Evolutionary conservation across 805 yeast genomes (phyloP).

Genomic region (Wickerhamomyces chambardii): DNA sequence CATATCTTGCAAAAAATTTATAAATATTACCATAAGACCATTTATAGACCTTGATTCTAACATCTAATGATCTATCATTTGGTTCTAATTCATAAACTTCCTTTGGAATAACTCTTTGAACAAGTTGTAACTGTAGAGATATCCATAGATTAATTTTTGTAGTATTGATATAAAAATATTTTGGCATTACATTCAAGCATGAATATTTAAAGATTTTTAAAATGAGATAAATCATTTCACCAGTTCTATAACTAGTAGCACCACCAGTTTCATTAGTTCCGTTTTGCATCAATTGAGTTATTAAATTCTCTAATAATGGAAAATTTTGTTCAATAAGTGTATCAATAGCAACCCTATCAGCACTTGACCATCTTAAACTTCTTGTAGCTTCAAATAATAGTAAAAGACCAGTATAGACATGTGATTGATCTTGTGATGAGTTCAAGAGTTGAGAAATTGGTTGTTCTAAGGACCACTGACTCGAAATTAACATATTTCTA

Average conservation of each 20-base stretch:
- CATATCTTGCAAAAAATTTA: conserved; percentile 59
- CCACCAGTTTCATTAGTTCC: too few relatives aligned
- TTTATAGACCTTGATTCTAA: conserved; percentile 66
- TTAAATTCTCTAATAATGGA: conserved; percentile 48
- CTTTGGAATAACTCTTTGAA: conserved; percentile 45
- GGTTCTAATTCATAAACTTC: conserved; percentile 39
- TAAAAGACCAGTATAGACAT: conserved; percentile 44
- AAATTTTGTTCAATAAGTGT: conserved; percentile 36
- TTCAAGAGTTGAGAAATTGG: conserved; percentile 25
- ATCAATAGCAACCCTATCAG: conserved; percentile 40
- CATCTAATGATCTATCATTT: conserved; percentile 35
- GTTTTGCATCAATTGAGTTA: conserved; percentile 28
- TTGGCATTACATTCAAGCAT: conserved; percentile 51
- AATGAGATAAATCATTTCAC: conserved; percentile 47
- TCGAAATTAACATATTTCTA: conserved; percentile 40
- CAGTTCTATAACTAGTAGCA: conserved; percentile 23
- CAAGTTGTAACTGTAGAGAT: conserved; percentile 51
- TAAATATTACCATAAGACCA: conserved; percentile 82
- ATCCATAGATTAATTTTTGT: conserved; percentile 48
- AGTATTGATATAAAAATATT: conserved; percentile 29
- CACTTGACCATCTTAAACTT: conserved; percentile 46
- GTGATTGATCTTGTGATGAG: conserved; percentile 24
- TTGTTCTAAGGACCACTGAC: conserved; percentile 23
- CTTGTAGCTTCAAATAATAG: conserved; percentile 47
- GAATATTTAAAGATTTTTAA: conserved; percentile 60